Base-by-base conservation (phyloP, 768 basidiomycete genomes). In the Hericium rajendrae region DNA sequence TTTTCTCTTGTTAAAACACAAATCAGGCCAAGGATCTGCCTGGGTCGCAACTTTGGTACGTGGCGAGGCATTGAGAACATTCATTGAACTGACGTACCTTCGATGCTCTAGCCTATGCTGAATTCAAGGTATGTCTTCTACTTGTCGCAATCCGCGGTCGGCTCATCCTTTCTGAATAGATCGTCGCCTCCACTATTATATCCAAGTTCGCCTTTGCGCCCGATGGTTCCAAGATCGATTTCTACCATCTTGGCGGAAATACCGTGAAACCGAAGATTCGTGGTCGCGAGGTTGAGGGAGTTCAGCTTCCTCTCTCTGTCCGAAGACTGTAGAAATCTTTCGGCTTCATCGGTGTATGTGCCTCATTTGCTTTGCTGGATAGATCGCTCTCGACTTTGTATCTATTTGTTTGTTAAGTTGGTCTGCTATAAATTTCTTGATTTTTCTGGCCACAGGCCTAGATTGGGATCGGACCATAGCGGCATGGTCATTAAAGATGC, bases 261-360 rank as follows among this genome's bases (percentile, higher is more conserved):
- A 62, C 61, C n/a, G 54, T 62, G 18, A 62, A 62, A 46, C 56
- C 60, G 39, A 61, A 57, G 55, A 48, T 62, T 18, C 50, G 62
- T 2, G 60, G 62, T 5, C 12, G 54, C 16, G 62, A 62, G 53
- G 26, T 12, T 9, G 62, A 62, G 39, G 62, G 62, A 20, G 62
- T 62, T 6, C 56, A 62, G 41, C 28, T 62, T 22, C 62, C 60
- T 2, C 53, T 62, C n/a, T 37, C 6, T 16, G 38, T 53, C 9
- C 9, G 28, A 10, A 18, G 51, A 5, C 20, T 39, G 22, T 22
- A 22, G 22, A 22, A 2, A 22, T 2, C 22, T 22, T 22, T 22
- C 22, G 22, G 22, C 22, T 22, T 22, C 22, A 22, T 22, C 22
- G 22, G 22, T 22, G 22, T 22, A 22, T 22, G 22, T 22, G 22